These are phyloP conservation scores for Mortierella sp. DNA, from an alignment of 371 early-diverging fungal species.

Conservation along the genomic window DNA sequence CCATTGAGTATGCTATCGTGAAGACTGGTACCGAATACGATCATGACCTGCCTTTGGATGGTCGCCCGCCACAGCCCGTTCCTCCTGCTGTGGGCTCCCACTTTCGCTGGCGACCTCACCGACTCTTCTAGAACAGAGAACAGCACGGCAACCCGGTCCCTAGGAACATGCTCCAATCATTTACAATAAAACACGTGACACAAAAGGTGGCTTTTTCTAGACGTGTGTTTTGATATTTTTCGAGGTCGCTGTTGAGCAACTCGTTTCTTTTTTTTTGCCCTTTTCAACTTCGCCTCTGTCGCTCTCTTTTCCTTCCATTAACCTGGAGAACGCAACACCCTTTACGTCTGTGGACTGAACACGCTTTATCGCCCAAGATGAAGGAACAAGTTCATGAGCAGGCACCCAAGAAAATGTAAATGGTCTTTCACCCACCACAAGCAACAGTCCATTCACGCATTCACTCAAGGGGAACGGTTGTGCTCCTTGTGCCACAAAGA, in stretches of 20 bases:
- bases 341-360: constrained; percentile 20
- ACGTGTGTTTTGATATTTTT: constrained; percentile 26
- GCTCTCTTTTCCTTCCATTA: constrained; percentile 9
- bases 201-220: constrained; percentile 15
- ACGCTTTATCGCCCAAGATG: constrained; percentile 61
- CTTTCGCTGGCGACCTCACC: constrained; percentile 45
- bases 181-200: not conserved
- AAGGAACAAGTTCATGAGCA: constrained; percentile 85
- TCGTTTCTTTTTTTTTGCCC: constrained; percentile 25
- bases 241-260: not conserved
- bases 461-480: too few species aligned
- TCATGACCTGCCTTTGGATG: not conserved
- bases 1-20: not conserved
- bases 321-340: constrained; percentile 16
- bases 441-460: too few species aligned
- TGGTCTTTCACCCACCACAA: not conserved
- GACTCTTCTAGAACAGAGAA: constrained; percentile 20
- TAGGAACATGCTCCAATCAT: not conserved
- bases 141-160: not conserved
- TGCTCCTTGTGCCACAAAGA: too few species aligned
- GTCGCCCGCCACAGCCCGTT: not conserved
- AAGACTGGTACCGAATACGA: not conserved
- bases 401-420: constrained; percentile 86
- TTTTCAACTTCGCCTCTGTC: not conserved
- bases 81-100: not conserved